phyloP scores from a whole-genome alignment of 2,329 filamentous ascomycete genomes.

The Tolypocladium pustulatum region DNA sequence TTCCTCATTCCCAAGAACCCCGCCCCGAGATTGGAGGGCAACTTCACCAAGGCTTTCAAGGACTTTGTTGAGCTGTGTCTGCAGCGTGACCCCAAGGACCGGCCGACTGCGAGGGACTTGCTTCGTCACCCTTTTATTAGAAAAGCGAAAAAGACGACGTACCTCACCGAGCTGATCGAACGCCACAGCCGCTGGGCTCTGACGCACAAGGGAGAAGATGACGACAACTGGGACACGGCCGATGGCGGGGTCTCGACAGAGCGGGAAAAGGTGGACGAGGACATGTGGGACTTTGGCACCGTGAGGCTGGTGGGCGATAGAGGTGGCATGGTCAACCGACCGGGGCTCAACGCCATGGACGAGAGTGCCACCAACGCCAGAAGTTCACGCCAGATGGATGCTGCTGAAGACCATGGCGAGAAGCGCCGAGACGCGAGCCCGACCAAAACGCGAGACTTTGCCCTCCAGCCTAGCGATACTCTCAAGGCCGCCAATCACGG shows the following conservation, averaged over 20 bases:
- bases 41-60: constrained; percentile 74
- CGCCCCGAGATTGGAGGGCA: constrained; percentile 69
- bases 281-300: constrained; percentile 98
- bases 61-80: constrained; percentile 78
- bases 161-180: constrained; percentile 91
- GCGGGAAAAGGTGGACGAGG: constrained; percentile 56
- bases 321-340: constrained; percentile 42
- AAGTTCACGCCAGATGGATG: constrained; percentile 41
- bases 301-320: constrained; percentile 69
- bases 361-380: constrained; percentile 73
- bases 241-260: constrained; percentile 42
- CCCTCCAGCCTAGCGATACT: constrained; percentile 38
- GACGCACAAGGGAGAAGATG: constrained; percentile 61
- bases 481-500: constrained; percentile 39
- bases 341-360: constrained; percentile 61
- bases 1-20: constrained; percentile 95
- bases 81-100: constrained; percentile 78
- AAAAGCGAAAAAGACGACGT: constrained; percentile 89
- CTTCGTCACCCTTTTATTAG: constrained; percentile 85
- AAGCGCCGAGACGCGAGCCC: constrained; percentile 39
- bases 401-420: constrained; percentile 40
- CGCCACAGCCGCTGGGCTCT: constrained; percentile 79
- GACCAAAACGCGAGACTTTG: constrained; percentile 38
- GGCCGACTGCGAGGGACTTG: constrained; percentile 77
- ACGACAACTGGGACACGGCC: constrained; percentile 48